Percentiles rank a stretch among this genome's conserved stretches.
Conservation (phyloP, 345 rosid species). For the Lagerstroemia speciosa region DNA sequence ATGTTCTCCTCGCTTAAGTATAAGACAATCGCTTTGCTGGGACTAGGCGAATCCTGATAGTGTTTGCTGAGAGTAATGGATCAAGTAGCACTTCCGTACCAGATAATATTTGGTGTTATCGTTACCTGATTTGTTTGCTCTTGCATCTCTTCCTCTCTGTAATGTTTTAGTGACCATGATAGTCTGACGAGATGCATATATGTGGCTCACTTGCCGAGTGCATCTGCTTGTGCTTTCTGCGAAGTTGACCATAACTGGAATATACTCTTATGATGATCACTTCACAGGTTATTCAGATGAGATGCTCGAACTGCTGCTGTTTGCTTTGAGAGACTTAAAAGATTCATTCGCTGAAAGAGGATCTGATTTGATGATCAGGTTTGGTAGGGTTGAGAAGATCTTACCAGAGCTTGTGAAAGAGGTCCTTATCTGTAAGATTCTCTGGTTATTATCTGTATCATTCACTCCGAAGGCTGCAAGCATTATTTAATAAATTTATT, state of each 20-base stretch:
- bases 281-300: constrained; percentile 67
- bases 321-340: constrained; percentile 59
- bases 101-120: not conserved
- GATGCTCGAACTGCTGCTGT: constrained; percentile 52
- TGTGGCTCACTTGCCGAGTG: not conserved
- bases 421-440: constrained; percentile 27
- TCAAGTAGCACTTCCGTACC: not conserved
- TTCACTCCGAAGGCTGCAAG: constrained; percentile 8
- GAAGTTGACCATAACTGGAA: not conserved
- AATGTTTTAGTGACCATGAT: not conserved
- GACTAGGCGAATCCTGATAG: not conserved
- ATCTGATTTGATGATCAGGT: constrained; percentile 69
- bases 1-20: not conserved
- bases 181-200: not conserved
- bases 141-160: no score
- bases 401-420: constrained; percentile 47
- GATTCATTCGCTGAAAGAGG: constrained; percentile 45
- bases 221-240: not conserved
- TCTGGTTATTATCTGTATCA: constrained; percentile 6
- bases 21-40: not conserved
- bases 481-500: not conserved
- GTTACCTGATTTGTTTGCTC: no score
- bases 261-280: not conserved
- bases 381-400: constrained; percentile 59
- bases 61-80: not conserved